Conservation (phyloP, 2,329 filamentous ascomycete species). For the Neodidymelliopsis sp. region DNA sequence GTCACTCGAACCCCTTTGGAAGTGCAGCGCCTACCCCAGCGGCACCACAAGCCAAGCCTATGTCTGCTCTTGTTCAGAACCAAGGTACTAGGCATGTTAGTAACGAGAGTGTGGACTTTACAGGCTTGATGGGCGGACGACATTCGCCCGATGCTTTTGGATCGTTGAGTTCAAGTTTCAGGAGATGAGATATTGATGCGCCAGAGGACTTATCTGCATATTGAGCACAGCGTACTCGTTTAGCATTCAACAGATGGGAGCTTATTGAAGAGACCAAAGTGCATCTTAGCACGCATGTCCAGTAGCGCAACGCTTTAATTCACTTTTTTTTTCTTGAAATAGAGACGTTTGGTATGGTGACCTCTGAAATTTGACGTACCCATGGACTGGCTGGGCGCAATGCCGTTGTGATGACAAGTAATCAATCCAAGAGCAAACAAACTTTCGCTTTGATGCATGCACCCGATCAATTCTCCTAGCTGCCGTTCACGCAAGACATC, state of each 20-base stretch:
- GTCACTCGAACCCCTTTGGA: constrained; percentile 55
- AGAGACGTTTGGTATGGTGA: too few relatives aligned
- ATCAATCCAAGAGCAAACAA: neutral
- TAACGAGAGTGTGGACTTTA: constrained; percentile 73
- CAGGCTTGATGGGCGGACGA: constrained; percentile 68
- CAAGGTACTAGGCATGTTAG: constrained; percentile 59
- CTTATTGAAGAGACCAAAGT: neutral
- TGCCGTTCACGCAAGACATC: constrained; percentile 32
- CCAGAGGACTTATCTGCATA: neutral
- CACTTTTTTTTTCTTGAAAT: constrained; percentile 1
- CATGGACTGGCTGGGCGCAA: too few relatives aligned
- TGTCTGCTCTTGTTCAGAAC: constrained; percentile 46
- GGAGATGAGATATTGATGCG: constrained; percentile 29
- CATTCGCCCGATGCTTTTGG: constrained; percentile 84
- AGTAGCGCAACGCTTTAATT: constrained; percentile 8
- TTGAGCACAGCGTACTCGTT: neutral
- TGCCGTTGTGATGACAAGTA: too few relatives aligned
- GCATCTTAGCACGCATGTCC: neutral
- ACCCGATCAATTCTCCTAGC: neutral
- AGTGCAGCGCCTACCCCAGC: constrained; percentile 39
- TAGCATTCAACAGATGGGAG: neutral
- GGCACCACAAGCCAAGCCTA: constrained; percentile 65
- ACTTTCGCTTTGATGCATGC: neutral
- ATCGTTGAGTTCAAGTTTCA: constrained; percentile 68
- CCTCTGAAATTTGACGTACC: too few relatives aligned